Base-by-base conservation (phyloP, 1,284 basidiomycete genomes). In the Coriolopsis trogii region DNA sequence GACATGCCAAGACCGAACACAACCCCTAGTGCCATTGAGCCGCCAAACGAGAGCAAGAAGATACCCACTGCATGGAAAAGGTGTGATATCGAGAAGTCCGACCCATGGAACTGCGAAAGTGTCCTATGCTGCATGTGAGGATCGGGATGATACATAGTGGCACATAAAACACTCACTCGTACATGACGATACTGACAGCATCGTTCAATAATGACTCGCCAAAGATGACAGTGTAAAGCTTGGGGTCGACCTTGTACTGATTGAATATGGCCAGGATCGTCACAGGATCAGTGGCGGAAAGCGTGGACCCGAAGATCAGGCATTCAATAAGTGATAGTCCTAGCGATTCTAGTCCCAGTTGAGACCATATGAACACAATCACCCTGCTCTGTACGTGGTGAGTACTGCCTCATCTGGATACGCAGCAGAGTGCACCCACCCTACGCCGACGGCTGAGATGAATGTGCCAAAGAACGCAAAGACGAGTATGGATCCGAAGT, bases 171-270 rank as follows among this genome's bases (percentile, higher is more conserved):
- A 89, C 93, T 79, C 67, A 96, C 93, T 99, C 96, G 73, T 98
- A 99, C 93, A 99, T 97, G 73, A 99, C 96, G 76, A 99, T 99
- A 77, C 93, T 95, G 63, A 99, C 96, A 24, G 96, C 96, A 79
- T 99, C 96, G 73, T 99, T 99, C 56, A 99, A 74, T 55, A 99
- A 82, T 69, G 89, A 93, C 73, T 99, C 96, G 28, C 97, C 97
- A 68, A 99, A 99, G 63, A 99, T 99, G 73, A 99, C 85, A 47
- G 88, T 91, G 74, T 99, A 99, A 4, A 99, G 80, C 70, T 98
- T 97, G 0, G 97, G 95, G 70, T 99, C 96, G 55, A 99, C 96
- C 70, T 98, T 97, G 76, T 97, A 93, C 58, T 96, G 93, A 65
- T 98, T 95, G 79, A 99, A 99, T 59, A 99, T 99, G 41, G 96